Evolutionary conservation across 192 early-diverging fungal genomes (phyloP).

Genomic region (Tieghemiomyces parasiticus): DNA sequence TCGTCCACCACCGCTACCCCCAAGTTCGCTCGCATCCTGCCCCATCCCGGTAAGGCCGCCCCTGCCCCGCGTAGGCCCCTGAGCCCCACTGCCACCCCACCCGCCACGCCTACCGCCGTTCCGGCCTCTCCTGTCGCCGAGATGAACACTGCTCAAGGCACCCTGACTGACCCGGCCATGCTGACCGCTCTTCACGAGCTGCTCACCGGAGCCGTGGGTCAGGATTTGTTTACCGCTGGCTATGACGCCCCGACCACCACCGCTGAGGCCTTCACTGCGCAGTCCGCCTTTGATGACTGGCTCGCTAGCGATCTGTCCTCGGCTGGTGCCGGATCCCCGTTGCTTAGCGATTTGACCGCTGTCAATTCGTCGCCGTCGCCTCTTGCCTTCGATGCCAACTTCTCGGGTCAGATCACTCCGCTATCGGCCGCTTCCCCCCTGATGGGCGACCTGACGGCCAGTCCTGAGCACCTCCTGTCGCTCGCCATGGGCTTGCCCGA

Average conservation of each 20-base stretch:
- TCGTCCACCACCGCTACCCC: neutral
- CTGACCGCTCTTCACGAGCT: neutral
- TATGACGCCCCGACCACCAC: neutral
- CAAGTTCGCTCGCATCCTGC: constrained; percentile 3
- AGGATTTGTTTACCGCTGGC: too few relatives aligned
- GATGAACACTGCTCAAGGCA: neutral
- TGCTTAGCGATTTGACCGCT: neutral
- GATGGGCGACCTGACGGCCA: neutral
- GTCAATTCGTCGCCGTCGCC: neutral
- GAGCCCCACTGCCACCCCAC: neutral
- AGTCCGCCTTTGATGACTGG: constrained; percentile 2
- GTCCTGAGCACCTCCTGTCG: neutral
- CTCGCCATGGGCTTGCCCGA: neutral
- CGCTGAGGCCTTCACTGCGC: neutral
- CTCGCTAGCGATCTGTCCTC: neutral
- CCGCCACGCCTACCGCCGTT: neutral
- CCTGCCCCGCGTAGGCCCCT: too few relatives aligned
- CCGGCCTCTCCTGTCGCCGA: neutral
- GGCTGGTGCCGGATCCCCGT: too few relatives aligned
- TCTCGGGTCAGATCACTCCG: neutral
- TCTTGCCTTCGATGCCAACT: neutral
- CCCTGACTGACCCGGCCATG: neutral
- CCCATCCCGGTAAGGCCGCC: neutral
- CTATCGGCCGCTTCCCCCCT: neutral
- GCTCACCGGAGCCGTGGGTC: too few relatives aligned